Conservation (phyloP, 768 basidiomycete genomes). For the Auricularia cornea region DNA sequence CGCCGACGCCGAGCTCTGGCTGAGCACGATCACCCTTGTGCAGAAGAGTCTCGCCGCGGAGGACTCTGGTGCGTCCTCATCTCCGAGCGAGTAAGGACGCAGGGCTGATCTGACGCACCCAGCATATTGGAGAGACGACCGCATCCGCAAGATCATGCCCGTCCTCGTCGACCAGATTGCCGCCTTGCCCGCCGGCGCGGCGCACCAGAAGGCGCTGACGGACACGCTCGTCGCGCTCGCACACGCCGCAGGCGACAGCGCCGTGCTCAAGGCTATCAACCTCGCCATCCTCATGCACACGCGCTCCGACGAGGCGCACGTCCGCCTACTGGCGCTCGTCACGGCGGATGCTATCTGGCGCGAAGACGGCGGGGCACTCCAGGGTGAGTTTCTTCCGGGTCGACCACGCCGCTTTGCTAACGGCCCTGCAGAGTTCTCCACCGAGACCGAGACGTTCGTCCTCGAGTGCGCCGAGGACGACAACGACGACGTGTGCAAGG, state of each 20-base stretch:
- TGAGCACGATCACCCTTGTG: slow-evolving; percentile 48
- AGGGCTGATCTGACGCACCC: not conserved
- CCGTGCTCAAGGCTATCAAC: slow-evolving; percentile 71
- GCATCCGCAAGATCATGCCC: slow-evolving; percentile 51
- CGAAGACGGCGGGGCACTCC: slow-evolving; percentile 61
- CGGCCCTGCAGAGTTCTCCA: slow-evolving; percentile 49
- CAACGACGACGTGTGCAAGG: slow-evolving; percentile 69
- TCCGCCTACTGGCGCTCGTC: slow-evolving; percentile 62
- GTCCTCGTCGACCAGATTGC: slow-evolving; percentile 60
- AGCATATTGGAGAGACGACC: slow-evolving; percentile 91
- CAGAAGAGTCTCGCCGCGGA: slow-evolving; percentile 67
- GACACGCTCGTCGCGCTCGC: slow-evolving; percentile 49
- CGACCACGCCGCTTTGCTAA: not conserved
- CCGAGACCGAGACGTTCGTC: slow-evolving; percentile 80
- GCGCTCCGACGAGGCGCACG: slow-evolving; percentile 64
- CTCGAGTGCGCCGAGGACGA: slow-evolving; percentile 85
- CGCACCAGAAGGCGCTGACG: slow-evolving; percentile 23
- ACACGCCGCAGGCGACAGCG: slow-evolving; percentile 47
- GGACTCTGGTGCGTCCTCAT: slow-evolving; percentile 56
- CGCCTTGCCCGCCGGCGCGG: slow-evolving; percentile 9
- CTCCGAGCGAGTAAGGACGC: not conserved
- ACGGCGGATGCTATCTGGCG: slow-evolving; percentile 72
- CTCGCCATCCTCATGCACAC: slow-evolving; percentile 81
- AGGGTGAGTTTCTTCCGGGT: slow-evolving; percentile 39
- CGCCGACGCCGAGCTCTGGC: slow-evolving; percentile 48